These are phyloP conservation scores for Bertia moriformis DNA, from an alignment of 2,329 filamentous ascomycete species.

Conservation along the genomic window DNA sequence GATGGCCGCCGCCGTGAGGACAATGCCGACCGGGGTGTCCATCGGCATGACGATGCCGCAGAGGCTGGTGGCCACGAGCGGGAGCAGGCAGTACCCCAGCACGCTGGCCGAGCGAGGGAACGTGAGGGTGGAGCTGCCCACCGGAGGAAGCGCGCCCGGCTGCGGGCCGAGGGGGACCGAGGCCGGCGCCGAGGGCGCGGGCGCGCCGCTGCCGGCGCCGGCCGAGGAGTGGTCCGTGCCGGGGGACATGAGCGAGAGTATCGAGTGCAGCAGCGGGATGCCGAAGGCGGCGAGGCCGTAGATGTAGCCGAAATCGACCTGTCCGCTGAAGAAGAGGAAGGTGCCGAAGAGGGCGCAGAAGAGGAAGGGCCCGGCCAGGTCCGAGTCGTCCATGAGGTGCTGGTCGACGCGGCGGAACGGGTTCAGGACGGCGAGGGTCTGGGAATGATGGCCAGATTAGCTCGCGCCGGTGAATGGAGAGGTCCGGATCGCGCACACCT, in stretches of 20 bases:
- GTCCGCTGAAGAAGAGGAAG: slow-evolving; percentile 78
- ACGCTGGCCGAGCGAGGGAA: slow-evolving; percentile 80
- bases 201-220: slow-evolving; percentile 23
- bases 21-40: slow-evolving; percentile 76
- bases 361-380: slow-evolving; percentile 83
- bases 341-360: slow-evolving; percentile 92
- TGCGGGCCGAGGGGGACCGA: slow-evolving; percentile 20
- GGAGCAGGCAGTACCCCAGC: slow-evolving; percentile 85
- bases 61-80: slow-evolving; percentile 71
- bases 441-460: too few species aligned
- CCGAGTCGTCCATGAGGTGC: slow-evolving; percentile 97
- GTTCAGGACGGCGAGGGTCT: slow-evolving; percentile 92
- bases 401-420: slow-evolving; percentile 86
- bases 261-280: slow-evolving; percentile 70
- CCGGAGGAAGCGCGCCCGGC: slow-evolving; percentile 23
- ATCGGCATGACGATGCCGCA: slow-evolving; percentile 79
- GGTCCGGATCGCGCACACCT: slow-evolving; percentile 41
- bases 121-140: slow-evolving; percentile 45
- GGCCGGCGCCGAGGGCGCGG: slow-evolving; percentile 21
- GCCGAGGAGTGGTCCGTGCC: slow-evolving; percentile 33
- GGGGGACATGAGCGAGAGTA: slow-evolving; percentile 93
- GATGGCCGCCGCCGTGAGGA: slow-evolving; percentile 72
- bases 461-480: slow-evolving; percentile 5
- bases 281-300: slow-evolving; percentile 90
- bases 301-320: slow-evolving; percentile 97